Evolutionary conservation across 805 yeast genomes (phyloP), one percentile per base, ranked within the genome.

Genomic region (Nakazawaea ambrosiae): DNA sequence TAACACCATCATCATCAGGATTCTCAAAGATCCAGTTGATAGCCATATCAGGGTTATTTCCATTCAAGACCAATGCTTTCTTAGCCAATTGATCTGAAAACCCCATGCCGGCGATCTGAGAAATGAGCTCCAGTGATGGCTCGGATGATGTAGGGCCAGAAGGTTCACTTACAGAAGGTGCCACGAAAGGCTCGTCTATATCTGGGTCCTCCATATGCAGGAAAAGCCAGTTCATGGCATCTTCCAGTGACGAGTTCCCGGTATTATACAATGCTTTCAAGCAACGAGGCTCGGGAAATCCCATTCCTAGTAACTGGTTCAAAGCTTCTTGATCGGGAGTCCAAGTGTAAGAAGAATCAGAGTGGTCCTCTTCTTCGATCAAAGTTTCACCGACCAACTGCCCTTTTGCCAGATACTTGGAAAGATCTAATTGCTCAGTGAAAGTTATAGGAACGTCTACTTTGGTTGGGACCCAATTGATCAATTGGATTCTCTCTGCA

Each of bases 381-480:
- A 66, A 44, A 4, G 49, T 51, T 32, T 73, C 80, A 3, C 48
- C 65, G 0, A 53, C 53, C 19, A 60, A 61, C 24, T 66, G 57
- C 1, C 72, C 78, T 1, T 58, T 54, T 0, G 78, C 57, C 16
- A 51, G 41, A 41, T 61, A 72, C 1, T 48, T 43, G 2, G 65
- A 55, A 2, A 90, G 43, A 42, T 71, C 66, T 30, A 82, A 48
- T 0, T 54, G 41, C 2, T 24, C 20, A 60, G 53, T 81, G 62
- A 52, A 75, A 45, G 35, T 57, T 11, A 90, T 67, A 2, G 94
- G 94, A 4, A 81, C 84, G 43, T 78, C 81, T 1, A 84, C 68
- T 55, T 92, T 92, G 0, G 75, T 66, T 0, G 97, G 97, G 2
- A 78, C 82, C 97, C 97, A 92, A 51, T 87, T 86, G 31, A 79